Percentiles rank a stretch among this genome's conserved stretches.
Evolutionary conservation across 805 yeast genomes (phyloP).

Genomic region (Cyberlindnera mycetangii): DNA sequence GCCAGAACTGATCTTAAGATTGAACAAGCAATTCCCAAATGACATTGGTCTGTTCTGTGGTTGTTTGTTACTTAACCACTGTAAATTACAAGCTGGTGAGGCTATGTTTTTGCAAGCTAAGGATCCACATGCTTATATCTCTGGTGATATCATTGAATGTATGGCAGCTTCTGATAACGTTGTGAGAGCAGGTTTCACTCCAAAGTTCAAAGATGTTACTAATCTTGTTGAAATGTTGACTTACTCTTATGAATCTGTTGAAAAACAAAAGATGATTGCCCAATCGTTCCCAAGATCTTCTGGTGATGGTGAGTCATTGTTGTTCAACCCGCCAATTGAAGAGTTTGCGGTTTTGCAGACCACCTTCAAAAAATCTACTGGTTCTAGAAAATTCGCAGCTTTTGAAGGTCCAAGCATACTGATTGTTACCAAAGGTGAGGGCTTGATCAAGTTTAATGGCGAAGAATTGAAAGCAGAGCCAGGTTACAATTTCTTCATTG

Average conservation of each 20-base stretch:
- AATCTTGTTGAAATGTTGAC: conserved; percentile 90
- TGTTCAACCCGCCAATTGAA: conserved; percentile 94
- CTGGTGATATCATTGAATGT: conserved; percentile 97
- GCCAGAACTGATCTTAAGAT: conserved; percentile 70
- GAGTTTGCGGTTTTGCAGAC: conserved; percentile 94
- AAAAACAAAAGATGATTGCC: conserved; percentile 87
- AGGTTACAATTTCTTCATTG: conserved; percentile 84
- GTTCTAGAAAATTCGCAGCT: conserved; percentile 53
- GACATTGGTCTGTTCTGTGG: conserved; percentile 98
- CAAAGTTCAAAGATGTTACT: conserved; percentile 93
- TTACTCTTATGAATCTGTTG: conserved; percentile 83
- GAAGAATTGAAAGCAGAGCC: conserved; percentile 49
- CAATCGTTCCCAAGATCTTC: conserved; percentile 44
- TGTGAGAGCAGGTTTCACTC: conserved; percentile 99
- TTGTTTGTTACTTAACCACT: conserved; percentile 87
- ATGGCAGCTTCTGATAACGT: conserved; percentile 99
- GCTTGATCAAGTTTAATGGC: conserved; percentile 46
- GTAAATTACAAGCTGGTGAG: conserved; percentile 78
- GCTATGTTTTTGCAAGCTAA: conserved; percentile 96
- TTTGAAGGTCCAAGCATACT: conserved; percentile 86
- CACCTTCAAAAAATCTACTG: conserved; percentile 49
- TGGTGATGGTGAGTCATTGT: conserved; percentile 63
- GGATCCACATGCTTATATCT: conserved; percentile 97
- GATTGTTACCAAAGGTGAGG: conserved; percentile 80
- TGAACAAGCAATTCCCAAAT: conserved; percentile 85